Conservation (phyloP, 108 stramenopile species). For the Cyclostephanos invisitatus region DNA sequence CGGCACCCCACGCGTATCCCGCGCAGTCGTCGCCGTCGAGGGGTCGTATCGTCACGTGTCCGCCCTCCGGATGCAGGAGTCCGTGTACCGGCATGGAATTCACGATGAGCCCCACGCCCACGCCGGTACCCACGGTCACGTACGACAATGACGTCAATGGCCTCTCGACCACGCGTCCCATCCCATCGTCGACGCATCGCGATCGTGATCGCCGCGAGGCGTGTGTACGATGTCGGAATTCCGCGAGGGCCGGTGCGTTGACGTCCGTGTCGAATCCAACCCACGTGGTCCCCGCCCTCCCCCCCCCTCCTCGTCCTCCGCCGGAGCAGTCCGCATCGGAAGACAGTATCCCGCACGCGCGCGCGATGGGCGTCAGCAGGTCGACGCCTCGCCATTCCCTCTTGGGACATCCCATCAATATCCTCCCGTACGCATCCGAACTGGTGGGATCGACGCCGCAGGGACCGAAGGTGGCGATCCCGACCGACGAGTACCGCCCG, state of each 20-base stretch:
- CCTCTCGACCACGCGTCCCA: too few species aligned
- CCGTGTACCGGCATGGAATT: slow-evolving; percentile 88
- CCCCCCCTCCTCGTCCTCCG: neutral
- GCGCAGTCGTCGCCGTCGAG: slow-evolving; percentile 69
- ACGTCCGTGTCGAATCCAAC: slow-evolving; percentile 95
- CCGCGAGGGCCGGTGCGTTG: slow-evolving; percentile 96
- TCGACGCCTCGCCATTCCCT: slow-evolving; percentile 80
- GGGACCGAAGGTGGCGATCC: slow-evolving; percentile 95
- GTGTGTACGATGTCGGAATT: slow-evolving; percentile 56
- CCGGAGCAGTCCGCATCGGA: neutral
- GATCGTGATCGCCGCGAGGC: too few species aligned
- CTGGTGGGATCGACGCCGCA: slow-evolving; percentile 61
- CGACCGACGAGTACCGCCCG: slow-evolving; percentile 72
- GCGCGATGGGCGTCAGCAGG: slow-evolving; percentile 62
- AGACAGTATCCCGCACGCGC: slow-evolving; percentile 48
- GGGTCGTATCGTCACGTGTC: slow-evolving; percentile 73
- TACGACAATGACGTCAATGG: slow-evolving; percentile 71
- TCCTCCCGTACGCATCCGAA: slow-evolving; percentile 75
- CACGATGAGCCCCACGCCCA: slow-evolving; percentile 93
- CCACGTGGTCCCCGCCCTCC: slow-evolving; percentile 6
- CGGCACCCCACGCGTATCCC: slow-evolving; percentile 85
- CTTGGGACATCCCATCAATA: slow-evolving; percentile 91
- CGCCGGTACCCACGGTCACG: slow-evolving; percentile 94
- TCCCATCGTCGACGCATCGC: too few species aligned
- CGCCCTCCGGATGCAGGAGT: slow-evolving; percentile 94